Conservation (phyloP, 1,284 basidiomycete species). For the Ganoderma lucidum region DNA sequence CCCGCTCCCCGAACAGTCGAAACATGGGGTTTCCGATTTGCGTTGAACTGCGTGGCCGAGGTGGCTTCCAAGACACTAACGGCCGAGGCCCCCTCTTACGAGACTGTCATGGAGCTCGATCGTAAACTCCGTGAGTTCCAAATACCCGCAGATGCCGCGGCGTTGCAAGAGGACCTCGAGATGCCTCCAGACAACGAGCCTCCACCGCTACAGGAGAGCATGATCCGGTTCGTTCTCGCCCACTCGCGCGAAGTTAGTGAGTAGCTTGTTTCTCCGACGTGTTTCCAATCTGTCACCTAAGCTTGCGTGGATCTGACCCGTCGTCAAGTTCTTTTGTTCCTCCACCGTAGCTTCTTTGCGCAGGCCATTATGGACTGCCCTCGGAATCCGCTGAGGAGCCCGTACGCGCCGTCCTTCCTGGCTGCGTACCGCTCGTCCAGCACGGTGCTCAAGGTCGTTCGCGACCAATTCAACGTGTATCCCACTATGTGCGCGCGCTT, state of each 20-base stretch:
- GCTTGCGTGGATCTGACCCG: background rate
- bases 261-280: slow-evolving; percentile 25
- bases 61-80: slow-evolving; percentile 70
- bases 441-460: slow-evolving; percentile 44
- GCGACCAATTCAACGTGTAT: slow-evolving; percentile 38
- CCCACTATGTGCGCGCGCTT: slow-evolving; percentile 43
- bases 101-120: slow-evolving; percentile 77
- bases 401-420: slow-evolving; percentile 50
- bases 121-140: slow-evolving; percentile 73
- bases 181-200: slow-evolving; percentile 36
- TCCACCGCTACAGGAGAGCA: slow-evolving; percentile 39
- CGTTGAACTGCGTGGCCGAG: slow-evolving; percentile 69
- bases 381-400: slow-evolving; percentile 47
- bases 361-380: slow-evolving; percentile 50
- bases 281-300: background rate
- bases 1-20: slow-evolving; percentile 50
- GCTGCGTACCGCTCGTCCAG: slow-evolving; percentile 47
- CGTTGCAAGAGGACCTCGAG: slow-evolving; percentile 41
- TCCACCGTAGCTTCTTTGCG: slow-evolving; percentile 51
- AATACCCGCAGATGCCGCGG: slow-evolving; percentile 53
- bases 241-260: slow-evolving; percentile 46
- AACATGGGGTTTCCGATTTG: slow-evolving; percentile 69
- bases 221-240: slow-evolving; percentile 56
- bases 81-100: slow-evolving; percentile 68
- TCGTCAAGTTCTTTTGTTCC: slow-evolving; percentile 45